Base-by-base conservation (phyloP, 179 eudicot genomes). In the Patellifolia procumbens region DNA sequence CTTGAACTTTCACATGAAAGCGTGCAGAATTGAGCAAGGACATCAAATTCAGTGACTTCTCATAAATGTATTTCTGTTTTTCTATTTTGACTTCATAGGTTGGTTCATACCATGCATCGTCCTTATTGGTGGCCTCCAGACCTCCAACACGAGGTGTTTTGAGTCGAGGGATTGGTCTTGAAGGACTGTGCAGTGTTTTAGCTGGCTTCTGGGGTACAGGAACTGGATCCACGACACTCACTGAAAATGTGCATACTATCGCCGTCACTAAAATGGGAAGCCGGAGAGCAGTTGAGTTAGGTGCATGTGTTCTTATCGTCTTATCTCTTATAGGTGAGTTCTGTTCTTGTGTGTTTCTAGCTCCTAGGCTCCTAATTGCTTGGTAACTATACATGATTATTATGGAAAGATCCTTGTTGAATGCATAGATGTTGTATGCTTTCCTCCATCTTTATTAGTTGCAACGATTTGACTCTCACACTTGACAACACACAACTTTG, bases 261-360 rank as follows among this genome's bases (percentile, higher is more conserved):
- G 97, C 97, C 46, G 98, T 94, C 26, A 94, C 97, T n/a, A 92
- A 94, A 86, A 88, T 94, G 97, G 98, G 98, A 81, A 94, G 98
- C 79, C 94, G 97, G 63, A 85, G 92, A 88, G 97, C 93, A 35
- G 85, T 94, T 52, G 94, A 92, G 86, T 79, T 92, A 74, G 98
- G 98, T 76, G 97, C 97, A 26, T 86, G 89, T 39, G 74, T 92
- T 70, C 79, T 94, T 77, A 91, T 94, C 65, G 67, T 88, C 81
- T 81, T 94, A 51, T 94, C 98, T 39, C 91, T 94, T 69, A 82
- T 94, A 70, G 98, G 98, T 94, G 79, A 75, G 87, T 63, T 72
- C 28, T 62, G n/a, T 32, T 68, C 26, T 7, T 42, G 26, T 63
- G 66, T 63, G 24, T 31, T 56, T 64, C 51, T 29, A 37, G 68